Evolutionary conservation across 306 rosid species (phyloP).

Genomic region (Dryas alaskensis): DNA sequence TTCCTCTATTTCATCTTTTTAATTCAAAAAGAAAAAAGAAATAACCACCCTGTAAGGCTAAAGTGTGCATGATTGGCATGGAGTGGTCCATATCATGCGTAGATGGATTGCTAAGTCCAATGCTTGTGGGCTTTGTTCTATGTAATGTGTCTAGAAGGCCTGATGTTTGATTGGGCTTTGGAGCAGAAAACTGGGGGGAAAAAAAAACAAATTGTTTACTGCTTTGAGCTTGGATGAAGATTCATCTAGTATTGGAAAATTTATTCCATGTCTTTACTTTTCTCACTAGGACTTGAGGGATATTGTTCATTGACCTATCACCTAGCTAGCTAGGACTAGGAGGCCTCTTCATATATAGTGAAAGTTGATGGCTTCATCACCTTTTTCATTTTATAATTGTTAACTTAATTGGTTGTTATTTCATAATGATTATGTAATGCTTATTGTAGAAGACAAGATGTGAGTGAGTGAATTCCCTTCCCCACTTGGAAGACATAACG

Average conservation of each 20-base stretch:
- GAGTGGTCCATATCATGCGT: neutral
- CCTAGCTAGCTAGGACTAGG: neutral
- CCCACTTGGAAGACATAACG: neutral
- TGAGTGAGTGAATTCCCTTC: neutral
- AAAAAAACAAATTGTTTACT: too few relatives aligned
- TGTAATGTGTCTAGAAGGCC: neutral
- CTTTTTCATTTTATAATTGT: neutral
- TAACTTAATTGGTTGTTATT: neutral
- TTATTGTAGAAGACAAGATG: slow-evolving; percentile 4
- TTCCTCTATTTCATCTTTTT: too few relatives aligned
- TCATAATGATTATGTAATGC: neutral
- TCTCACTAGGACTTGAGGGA: neutral
- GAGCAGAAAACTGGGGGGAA: too few relatives aligned
- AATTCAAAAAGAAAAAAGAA: too few relatives aligned
- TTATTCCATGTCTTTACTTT: neutral
- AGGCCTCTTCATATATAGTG: neutral
- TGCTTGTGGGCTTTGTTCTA: neutral
- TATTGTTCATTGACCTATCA: neutral
- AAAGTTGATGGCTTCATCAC: neutral
- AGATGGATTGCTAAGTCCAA: neutral
- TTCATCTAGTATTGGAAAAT: neutral
- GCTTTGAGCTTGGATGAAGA: neutral
- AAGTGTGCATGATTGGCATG: too few relatives aligned
- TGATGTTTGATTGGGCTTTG: too few relatives aligned
- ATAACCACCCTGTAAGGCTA: too few relatives aligned